Percentiles rank a stretch among this genome's conserved stretches.
Conservation (phyloP, 177 flowering plant species). For the Vitis hybrid region DNA sequence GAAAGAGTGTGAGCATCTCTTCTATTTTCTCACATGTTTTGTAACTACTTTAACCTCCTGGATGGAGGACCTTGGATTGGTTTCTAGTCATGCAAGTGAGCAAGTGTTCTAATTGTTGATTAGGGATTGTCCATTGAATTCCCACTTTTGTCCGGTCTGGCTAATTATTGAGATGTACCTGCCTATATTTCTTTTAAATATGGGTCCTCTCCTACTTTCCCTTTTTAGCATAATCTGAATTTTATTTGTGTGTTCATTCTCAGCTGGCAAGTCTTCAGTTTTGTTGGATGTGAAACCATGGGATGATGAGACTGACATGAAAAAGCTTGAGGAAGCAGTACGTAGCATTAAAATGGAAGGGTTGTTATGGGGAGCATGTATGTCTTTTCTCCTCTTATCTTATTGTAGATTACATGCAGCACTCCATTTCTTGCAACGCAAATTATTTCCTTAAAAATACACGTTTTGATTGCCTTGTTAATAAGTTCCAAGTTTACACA, state of each 20-base stretch:
- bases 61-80: too few species aligned
- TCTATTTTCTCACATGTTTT: background rate
- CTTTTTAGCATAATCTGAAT: background rate
- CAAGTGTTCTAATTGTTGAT: background rate
- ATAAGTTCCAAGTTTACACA: too few species aligned
- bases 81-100: too few species aligned
- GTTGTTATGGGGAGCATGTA: conserved; percentile 87
- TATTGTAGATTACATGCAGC: background rate
- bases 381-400: conserved; percentile 16
- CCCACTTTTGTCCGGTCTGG: background rate
- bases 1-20: conserved; percentile 69
- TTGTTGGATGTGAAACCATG: conserved; percentile 94
- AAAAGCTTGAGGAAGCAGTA: conserved; percentile 87
- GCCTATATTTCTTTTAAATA: background rate
- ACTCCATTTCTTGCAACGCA: too few species aligned
- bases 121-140: background rate
- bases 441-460: too few species aligned
- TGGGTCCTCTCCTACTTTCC: background rate
- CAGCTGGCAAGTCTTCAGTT: conserved; percentile 96
- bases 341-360: conserved; percentile 80
- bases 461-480: too few species aligned
- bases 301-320: conserved; percentile 99
- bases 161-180: background rate
- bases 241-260: background rate
- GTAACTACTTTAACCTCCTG: background rate